Conservation (phyloP, 306 rosid species). For the Quercus alba region DNA sequence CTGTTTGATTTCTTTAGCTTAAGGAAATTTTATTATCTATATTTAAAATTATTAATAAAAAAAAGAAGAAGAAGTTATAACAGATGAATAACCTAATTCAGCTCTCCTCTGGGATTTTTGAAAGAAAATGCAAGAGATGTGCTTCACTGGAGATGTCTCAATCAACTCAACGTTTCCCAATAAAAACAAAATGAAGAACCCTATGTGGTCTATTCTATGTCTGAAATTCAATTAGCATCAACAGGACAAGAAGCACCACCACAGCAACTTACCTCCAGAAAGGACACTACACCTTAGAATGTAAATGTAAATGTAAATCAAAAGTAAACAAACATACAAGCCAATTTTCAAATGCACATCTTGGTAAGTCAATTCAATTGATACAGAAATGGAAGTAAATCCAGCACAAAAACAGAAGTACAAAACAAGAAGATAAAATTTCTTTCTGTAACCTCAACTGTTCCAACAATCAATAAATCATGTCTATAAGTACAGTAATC, state of each 20-base stretch:
- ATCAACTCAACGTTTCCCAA: background rate
- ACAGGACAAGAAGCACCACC: background rate
- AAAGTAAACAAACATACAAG: background rate
- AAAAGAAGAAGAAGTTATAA: background rate
- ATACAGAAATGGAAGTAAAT: background rate
- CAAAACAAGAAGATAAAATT: too few relatives aligned
- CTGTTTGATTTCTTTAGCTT: too few relatives aligned
- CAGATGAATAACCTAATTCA: background rate
- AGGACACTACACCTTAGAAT: background rate
- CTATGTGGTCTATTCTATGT: background rate
- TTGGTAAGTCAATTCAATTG: background rate
- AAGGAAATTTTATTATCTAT: too few relatives aligned
- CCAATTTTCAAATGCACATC: background rate
- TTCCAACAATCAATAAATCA: slow-evolving; percentile 2
- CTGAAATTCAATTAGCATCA: background rate
- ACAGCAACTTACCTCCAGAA: background rate
- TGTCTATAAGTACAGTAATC: slow-evolving; percentile 5
- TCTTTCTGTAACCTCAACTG: slow-evolving; percentile 3
- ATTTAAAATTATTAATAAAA: too few relatives aligned
- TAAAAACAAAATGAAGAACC: background rate
- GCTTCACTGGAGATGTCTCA: background rate
- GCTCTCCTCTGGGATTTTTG: background rate
- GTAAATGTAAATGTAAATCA: background rate
- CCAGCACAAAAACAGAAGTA: background rate
- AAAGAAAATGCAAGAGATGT: background rate